Conservation (phyloP, 139 green algal species). For the Astrephomene gubernaculifera region DNA sequence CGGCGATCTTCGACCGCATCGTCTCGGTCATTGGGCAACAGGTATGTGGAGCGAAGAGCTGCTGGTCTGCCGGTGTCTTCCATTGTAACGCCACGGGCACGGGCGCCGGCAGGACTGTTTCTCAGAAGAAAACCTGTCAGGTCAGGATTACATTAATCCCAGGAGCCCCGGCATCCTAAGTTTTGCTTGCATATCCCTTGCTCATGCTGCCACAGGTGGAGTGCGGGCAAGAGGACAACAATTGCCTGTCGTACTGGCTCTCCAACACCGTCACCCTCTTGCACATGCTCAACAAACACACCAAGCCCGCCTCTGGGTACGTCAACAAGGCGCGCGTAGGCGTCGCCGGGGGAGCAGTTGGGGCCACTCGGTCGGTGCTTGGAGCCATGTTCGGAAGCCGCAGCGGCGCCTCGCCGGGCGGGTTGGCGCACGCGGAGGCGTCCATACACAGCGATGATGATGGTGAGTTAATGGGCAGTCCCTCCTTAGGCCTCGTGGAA, state of each 20-base stretch:
- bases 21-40: conserved; percentile 86
- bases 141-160: too few species aligned
- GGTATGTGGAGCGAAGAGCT: too few species aligned
- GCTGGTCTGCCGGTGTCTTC: not conserved
- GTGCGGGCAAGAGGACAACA: conserved; percentile 89
- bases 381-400: conserved; percentile 49
- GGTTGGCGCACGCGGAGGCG: conserved; percentile 62
- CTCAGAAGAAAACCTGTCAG: too few species aligned
- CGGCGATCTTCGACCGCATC: conserved; percentile 95
- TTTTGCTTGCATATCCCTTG: too few species aligned
- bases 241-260: conserved; percentile 94
- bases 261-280: conserved; percentile 96
- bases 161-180: too few species aligned
- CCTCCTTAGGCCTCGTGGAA: not conserved
- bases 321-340: conserved; percentile 25
- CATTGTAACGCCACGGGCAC: too few species aligned
- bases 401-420: not conserved
- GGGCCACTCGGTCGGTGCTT: conserved; percentile 54
- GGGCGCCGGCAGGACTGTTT: too few species aligned
- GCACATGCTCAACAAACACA: conserved; percentile 94
- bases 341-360: not conserved
- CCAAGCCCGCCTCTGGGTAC: conserved; percentile 80
- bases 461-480: conserved; percentile 49
- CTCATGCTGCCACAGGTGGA: conserved; percentile 68
- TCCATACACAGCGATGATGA: conserved; percentile 86